Percentiles rank a stretch among this genome's conserved stretches.
phyloP scores from a whole-genome alignment of 2,329 filamentous ascomycete species.

The Chaetomium globosum region DNA sequence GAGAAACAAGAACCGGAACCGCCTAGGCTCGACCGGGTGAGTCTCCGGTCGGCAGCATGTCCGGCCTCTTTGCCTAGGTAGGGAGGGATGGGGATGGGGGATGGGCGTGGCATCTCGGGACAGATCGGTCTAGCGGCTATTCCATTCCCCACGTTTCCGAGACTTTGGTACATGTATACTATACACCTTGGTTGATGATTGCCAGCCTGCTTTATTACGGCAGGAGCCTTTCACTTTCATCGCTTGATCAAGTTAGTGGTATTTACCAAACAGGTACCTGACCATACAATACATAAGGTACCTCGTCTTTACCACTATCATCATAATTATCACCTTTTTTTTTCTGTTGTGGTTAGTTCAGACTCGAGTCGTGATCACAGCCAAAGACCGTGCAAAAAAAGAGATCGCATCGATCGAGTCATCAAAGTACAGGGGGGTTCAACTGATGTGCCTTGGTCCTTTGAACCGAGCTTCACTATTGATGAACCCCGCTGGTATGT shows the following conservation, averaged over 20 bases:
- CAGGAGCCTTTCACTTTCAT: background rate
- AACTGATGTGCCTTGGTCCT: background rate
- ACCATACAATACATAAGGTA: background rate
- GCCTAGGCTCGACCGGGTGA: slow-evolving; percentile 22
- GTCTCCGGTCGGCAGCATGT: slow-evolving; percentile 10
- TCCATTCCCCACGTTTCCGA: slow-evolving; percentile 23
- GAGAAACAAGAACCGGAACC: slow-evolving; percentile 26
- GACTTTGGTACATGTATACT: background rate
- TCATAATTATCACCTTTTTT: background rate
- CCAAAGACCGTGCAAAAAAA: background rate
- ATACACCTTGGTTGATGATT: background rate
- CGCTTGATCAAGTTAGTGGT: background rate
- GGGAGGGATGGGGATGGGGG: too few species aligned
- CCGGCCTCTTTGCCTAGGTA: background rate
- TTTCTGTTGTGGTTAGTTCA: background rate
- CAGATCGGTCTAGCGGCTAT: slow-evolving; percentile 40
- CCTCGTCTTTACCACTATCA: background rate
- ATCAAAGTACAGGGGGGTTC: background rate
- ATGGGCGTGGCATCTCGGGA: slow-evolving; percentile 32
- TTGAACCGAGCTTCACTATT: slow-evolving; percentile 29
- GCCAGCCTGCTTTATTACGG: background rate
- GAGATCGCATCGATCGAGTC: background rate
- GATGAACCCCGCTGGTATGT: too few species aligned
- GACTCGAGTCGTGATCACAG: background rate
- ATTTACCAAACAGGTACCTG: too few species aligned